Percentiles rank a stretch among this genome's conserved stretches.
Conservation (phyloP, 768 basidiomycete species). For the Rhizopogon sp. region DNA sequence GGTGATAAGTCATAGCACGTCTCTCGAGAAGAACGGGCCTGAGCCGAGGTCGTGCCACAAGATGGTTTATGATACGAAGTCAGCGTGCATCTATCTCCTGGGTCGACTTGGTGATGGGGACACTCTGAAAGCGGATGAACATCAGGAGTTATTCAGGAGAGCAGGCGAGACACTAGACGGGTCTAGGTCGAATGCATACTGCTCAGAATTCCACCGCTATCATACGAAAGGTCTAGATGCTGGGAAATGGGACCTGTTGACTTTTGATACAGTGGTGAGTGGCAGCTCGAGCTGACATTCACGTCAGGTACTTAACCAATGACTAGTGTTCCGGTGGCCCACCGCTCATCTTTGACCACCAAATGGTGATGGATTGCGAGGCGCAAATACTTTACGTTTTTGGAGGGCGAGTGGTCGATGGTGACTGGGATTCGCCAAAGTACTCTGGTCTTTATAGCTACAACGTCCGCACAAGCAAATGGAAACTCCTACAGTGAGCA, state of each 20-base stretch:
- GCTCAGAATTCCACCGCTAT: conserved; percentile 75
- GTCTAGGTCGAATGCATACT: conserved; percentile 27
- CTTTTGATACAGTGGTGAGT: conserved; percentile 62
- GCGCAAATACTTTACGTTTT: conserved; percentile 70
- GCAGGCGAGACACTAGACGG: conserved; percentile 15
- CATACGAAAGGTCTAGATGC: conserved; percentile 55
- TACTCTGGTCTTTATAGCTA: conserved; percentile 76
- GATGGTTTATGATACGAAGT: conserved; percentile 74
- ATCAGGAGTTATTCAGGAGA: conserved; percentile 30
- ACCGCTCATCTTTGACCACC: conserved; percentile 73
- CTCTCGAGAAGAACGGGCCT: conserved; percentile 58
- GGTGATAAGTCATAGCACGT: conserved; percentile 50
- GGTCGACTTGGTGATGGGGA: conserved; percentile 63
- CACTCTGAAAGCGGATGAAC: conserved; percentile 21
- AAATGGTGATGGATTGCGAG: conserved; percentile 73
- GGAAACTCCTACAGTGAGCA: conserved; percentile 65
- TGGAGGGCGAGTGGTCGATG: conserved; percentile 70
- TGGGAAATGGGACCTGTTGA: conserved; percentile 71
- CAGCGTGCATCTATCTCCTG: conserved; percentile 67
- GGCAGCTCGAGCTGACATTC: conserved; percentile 12
- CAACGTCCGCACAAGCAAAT: conserved; percentile 56
- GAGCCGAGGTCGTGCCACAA: conserved; percentile 73
- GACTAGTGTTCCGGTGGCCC: conserved; percentile 61
- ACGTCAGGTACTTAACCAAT: not conserved
- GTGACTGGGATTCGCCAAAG: conserved; percentile 51